Percentiles rank a stretch among this genome's conserved stretches.
phyloP scores from a whole-genome alignment of 106 monocot species.

The Dioscorea dumetorum region DNA sequence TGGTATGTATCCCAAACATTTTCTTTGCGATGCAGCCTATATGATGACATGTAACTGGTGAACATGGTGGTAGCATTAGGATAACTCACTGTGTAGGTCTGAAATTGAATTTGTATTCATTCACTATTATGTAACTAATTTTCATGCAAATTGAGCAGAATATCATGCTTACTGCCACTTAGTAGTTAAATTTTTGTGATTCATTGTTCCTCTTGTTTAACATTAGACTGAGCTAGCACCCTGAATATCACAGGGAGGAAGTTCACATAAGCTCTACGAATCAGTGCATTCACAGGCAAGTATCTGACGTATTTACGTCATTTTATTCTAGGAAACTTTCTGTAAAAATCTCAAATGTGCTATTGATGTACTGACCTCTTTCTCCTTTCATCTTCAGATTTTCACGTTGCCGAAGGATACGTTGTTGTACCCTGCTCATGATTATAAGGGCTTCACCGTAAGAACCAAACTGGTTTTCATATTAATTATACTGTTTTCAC shows the following conservation, averaged over 20 bases:
- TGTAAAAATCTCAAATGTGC: neutral
- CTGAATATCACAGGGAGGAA: constrained; percentile 61
- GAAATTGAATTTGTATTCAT: no score
- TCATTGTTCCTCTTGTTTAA: no score
- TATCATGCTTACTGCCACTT: no score
- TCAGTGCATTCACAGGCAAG: constrained; percentile 94
- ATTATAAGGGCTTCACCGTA: constrained; percentile 92
- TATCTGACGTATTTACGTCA: neutral
- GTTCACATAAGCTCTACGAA: constrained; percentile 62
- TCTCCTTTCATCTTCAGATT: constrained; percentile 38
- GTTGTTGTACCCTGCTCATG: constrained; percentile 89
- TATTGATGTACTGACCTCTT: neutral
- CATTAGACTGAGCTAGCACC: no score
- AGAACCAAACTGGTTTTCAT: constrained; percentile 6
- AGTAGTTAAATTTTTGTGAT: no score
- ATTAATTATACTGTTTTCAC: neutral
- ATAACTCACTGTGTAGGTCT: no score
- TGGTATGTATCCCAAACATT: no score
- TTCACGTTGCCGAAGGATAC: constrained; percentile 89
- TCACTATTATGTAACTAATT: no score
- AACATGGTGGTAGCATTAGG: no score
- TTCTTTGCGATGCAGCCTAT: no score
- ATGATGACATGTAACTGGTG: no score
- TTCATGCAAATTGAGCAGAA: no score
- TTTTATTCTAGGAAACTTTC: neutral